These are phyloP conservation scores for Xylariaceae sp. DNA, from an alignment of 2,329 filamentous ascomycete genomes.

Conservation along the genomic window DNA sequence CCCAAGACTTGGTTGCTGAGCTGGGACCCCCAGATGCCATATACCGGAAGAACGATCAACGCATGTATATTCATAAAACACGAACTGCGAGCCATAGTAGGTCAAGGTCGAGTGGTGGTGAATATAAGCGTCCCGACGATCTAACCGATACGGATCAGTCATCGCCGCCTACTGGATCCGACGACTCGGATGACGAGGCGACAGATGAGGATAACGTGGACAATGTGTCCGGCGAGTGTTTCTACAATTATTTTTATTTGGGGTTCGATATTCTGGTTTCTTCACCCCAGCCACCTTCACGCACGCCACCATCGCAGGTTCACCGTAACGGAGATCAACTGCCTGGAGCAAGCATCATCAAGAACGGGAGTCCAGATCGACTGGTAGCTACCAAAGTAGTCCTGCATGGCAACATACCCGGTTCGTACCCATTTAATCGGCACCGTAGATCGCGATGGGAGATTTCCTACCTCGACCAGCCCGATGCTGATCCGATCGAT, in stretches of 20 bases:
- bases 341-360: constrained; percentile 34
- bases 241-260: constrained; percentile 96
- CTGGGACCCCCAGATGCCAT: constrained; percentile 91
- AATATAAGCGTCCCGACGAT: constrained; percentile 48
- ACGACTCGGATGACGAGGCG: constrained; percentile 60
- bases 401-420: constrained; percentile 89
- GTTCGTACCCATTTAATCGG: constrained; percentile 93
- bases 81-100: constrained; percentile 49
- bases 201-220: constrained; percentile 51
- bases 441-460: constrained; percentile 87
- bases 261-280: constrained; percentile 94
- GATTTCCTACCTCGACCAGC: constrained; percentile 54
- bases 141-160: constrained; percentile 70
- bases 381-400: constrained; percentile 88
- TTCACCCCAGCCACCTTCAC: constrained; percentile 60
- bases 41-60: constrained; percentile 84
- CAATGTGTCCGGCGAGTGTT: constrained; percentile 65
- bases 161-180: constrained; percentile 64
- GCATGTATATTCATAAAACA: constrained; percentile 77
- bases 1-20: constrained; percentile 85
- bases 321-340: constrained; percentile 24
- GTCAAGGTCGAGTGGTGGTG: constrained; percentile 41
- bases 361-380: constrained; percentile 50
- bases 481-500: constrained; percentile 46
- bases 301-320: constrained; percentile 50